Base-by-base conservation (phyloP, 2,329 filamentous ascomycete genomes). In the Diaporthe humulicola region DNA sequence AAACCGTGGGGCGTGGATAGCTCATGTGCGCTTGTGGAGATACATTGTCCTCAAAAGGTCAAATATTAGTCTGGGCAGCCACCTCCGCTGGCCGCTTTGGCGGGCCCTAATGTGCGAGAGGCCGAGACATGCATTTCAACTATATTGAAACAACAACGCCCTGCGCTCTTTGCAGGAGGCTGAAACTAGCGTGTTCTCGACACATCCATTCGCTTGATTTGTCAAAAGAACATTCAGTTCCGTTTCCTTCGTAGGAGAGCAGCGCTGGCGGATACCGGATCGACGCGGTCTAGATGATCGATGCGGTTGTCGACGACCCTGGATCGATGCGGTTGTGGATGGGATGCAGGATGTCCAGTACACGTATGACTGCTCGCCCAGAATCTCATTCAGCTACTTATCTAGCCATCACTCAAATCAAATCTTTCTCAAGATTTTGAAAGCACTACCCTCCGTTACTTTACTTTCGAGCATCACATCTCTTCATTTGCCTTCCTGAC, bases 41-140 rank as follows among this genome's bases (percentile, higher is more conserved):
- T 25, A 28, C n/a, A 52, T 10, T 52, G 30, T 36, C 54, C 54
- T 36, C 54, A 57, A 57, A 57, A 5, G 30, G 54, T 19, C 36
- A 57, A 57, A 36, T 57, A 57, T 57, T 57, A 57, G 8, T 15
- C 19, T 57, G 19, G 54, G 30, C 17, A 48, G 17, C 10, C 40
- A 42, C 40, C 5, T 19, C 42, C 17, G 17, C 17, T 48, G 42
- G 42, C 19, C 42, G 8, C n/a, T n/a, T n/a, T n/a, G n/a, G n/a
- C n/a, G 17, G 42, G 17, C 42, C 42, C 42, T 7, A 48, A 3
- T 22, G 22, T 36, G 54, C 54, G 17, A 14, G 54, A 14, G 54
- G 54, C 54, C 54, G 54, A 56, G 54, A 56, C 54, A 56, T 56
- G 17, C 48, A 28, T 52, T 10, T 52, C n/a, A 52, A 52, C n/a